phyloP scores from a whole-genome alignment of 2,329 filamentous ascomycete genomes.

The Ophiostoma himal-ulmi region DNA sequence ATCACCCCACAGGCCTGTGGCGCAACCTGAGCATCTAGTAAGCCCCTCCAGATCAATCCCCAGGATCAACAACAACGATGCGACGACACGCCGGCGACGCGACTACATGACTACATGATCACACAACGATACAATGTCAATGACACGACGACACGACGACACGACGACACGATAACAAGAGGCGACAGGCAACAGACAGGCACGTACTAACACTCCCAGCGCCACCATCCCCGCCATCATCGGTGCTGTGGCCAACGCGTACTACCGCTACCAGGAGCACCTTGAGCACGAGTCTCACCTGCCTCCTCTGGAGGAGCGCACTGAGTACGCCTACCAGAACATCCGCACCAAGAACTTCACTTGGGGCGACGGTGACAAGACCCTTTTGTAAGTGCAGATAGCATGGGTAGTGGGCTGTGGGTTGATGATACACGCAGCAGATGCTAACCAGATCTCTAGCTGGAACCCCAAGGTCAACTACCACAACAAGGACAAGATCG shows the following conservation, averaged over 20 bases:
- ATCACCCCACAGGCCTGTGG: conserved; percentile 67
- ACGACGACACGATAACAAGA: background rate
- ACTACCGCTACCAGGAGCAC: conserved; percentile 87
- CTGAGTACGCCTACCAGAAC: conserved; percentile 97
- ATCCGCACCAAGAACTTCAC: conserved; percentile 92
- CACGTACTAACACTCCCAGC: conserved; percentile 42
- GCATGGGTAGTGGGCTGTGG: no score
- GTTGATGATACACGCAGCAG: background rate
- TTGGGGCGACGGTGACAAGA: conserved; percentile 94
- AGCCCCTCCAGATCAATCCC: conserved; percentile 33
- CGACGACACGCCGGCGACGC: background rate
- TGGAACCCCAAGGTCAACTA: conserved; percentile 97
- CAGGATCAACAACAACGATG: background rate
- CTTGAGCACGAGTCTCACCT: conserved; percentile 92
- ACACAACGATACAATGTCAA: background rate
- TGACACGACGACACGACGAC: background rate
- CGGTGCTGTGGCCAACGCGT: conserved; percentile 73
- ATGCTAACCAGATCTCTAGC: conserved; percentile 41
- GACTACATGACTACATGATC: background rate
- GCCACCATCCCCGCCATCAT: conserved; percentile 67
- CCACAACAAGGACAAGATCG: conserved; percentile 81
- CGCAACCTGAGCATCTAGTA: conserved; percentile 95
- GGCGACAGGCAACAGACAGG: background rate
- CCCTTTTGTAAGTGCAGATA: conserved; percentile 27
- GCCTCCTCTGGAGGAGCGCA: conserved; percentile 80